phyloP scores from a whole-genome alignment of 441 rosid species.

The Bocquillonia castaneifolia region DNA sequence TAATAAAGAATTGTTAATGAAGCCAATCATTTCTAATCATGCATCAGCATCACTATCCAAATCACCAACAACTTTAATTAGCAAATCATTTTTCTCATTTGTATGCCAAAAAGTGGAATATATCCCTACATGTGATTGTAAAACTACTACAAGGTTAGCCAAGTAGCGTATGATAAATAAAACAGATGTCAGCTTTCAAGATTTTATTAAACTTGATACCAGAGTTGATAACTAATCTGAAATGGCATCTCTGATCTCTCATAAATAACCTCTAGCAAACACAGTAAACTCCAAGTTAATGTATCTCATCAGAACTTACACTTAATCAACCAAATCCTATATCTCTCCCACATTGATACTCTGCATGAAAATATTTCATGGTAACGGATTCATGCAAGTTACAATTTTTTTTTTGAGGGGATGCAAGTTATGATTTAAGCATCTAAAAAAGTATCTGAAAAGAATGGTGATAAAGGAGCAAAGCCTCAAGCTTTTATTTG shows the following conservation, averaged over 20 bases:
- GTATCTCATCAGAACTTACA: no score
- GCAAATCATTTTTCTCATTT: not conserved
- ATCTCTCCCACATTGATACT: not conserved
- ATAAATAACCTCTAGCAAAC: not conserved
- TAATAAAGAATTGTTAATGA: not conserved
- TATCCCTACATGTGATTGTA: not conserved
- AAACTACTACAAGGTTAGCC: not conserved
- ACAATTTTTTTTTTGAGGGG: no score
- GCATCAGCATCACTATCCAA: not conserved
- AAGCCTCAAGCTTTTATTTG: not conserved
- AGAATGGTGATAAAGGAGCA: not conserved
- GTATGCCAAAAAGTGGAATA: not conserved
- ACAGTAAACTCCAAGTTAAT: not conserved
- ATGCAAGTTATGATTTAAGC: not conserved
- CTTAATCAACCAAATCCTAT: not conserved
- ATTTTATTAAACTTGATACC: not conserved
- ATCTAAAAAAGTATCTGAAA: not conserved
- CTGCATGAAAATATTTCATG: not conserved
- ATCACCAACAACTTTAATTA: not conserved
- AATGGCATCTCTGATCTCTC: not conserved
- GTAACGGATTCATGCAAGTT: not conserved
- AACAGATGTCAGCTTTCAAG: not conserved
- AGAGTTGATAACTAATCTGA: not conserved
- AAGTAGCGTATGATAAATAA: no score
- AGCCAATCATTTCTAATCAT: not conserved